These are phyloP conservation scores for Dioscorea cayenensis DNA, from an alignment of 116 monocot species.

Conservation along the genomic window DNA sequence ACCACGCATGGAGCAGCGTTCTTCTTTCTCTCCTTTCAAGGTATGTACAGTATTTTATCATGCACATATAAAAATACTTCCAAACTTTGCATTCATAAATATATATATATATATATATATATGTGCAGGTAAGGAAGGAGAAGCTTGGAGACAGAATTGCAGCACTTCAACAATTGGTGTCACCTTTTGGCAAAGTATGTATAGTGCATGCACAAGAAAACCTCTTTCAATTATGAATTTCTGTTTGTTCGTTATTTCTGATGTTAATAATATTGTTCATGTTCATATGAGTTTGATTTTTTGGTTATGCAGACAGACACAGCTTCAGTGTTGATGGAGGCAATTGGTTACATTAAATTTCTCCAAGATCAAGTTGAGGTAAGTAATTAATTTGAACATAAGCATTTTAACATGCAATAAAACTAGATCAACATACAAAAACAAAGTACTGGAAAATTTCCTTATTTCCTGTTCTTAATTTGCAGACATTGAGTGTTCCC, in stretches of 20 bases:
- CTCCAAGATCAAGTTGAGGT: constrained; percentile 10
- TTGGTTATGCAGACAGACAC: constrained; percentile 66
- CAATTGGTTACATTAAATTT: constrained; percentile 25
- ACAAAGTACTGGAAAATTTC: neutral
- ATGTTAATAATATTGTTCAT: neutral
- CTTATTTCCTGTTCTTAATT: neutral
- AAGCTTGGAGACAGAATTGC: constrained; percentile 89
- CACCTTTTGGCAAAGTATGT: constrained; percentile 85
- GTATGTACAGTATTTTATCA: constrained; percentile 10
- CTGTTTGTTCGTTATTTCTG: neutral
- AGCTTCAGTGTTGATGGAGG: constrained; percentile 87
- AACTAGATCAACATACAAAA: neutral
- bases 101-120: too few species aligned
- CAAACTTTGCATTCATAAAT: too few species aligned
- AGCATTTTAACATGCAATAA: too few species aligned
- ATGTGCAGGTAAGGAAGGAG: constrained; percentile 74
- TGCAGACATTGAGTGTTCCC: constrained; percentile 41
- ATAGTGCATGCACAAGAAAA: neutral
- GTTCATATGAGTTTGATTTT: too few species aligned
- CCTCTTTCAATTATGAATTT: neutral
- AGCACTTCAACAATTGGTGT: constrained; percentile 85
- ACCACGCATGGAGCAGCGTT: constrained; percentile 45
- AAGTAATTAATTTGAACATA: neutral
- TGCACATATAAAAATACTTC: too few species aligned
- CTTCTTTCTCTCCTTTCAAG: constrained; percentile 74